phyloP scores from a whole-genome alignment of 768 basidiomycete genomes.

The Boletus vinaceobasis region DNA sequence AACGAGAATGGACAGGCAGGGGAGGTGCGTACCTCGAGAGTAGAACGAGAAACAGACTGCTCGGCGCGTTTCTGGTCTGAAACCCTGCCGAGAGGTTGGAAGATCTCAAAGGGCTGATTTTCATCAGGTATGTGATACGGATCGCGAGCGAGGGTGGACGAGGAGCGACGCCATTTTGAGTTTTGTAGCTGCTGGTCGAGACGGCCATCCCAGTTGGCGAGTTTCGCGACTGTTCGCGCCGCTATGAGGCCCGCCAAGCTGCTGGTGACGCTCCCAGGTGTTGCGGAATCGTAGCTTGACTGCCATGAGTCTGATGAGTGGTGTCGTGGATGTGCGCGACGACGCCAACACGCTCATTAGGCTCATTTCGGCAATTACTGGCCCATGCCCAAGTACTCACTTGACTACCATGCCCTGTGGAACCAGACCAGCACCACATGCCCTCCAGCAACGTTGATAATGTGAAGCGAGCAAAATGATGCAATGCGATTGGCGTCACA shows the following conservation, averaged over 20 bases:
- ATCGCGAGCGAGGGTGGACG: constrained; percentile 12
- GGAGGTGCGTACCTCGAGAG: constrained; percentile 11
- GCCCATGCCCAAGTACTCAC: no score
- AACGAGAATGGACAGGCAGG: background rate
- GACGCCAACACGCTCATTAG: constrained; percentile 8
- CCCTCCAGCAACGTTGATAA: no score
- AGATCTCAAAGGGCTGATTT: background rate
- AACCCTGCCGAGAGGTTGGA: background rate
- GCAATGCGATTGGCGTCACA: no score
- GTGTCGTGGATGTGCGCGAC: constrained; percentile 4
- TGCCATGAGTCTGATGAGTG: constrained; percentile 2
- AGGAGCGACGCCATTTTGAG: constrained; percentile 8
- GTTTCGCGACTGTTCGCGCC: constrained; percentile 11
- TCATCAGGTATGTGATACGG: constrained; percentile 2
- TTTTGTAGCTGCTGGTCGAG: constrained; percentile 8
- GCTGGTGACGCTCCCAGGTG: background rate
- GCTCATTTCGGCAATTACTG: constrained; percentile 11
- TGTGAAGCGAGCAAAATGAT: no score
- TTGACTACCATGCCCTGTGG: no score
- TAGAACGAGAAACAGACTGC: background rate
- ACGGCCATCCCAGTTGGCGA: constrained; percentile 16
- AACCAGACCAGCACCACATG: no score
- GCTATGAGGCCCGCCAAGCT: constrained; percentile 8
- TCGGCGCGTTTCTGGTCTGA: constrained; percentile 9
- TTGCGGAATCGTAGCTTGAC: background rate